Base-by-base conservation (phyloP, 2,329 filamentous ascomycete genomes). In the Colletotrichum sansevieriae region DNA sequence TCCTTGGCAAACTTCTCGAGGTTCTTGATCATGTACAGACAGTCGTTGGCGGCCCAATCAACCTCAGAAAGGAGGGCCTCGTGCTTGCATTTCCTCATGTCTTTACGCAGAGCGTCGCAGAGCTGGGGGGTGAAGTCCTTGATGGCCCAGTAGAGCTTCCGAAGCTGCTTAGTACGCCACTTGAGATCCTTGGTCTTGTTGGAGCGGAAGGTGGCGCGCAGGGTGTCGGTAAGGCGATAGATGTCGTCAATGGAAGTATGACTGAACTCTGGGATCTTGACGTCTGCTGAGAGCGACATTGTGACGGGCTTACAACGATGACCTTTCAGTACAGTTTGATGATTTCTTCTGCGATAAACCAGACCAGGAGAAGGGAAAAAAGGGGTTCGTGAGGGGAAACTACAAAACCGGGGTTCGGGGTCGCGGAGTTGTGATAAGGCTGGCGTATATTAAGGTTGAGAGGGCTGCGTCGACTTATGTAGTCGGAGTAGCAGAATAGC, bases 61-160 rank as follows among this genome's bases (percentile, higher is more conserved):
- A 94, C 85, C 84, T 99, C 96, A 25, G 87, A 85, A 41, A 96
- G 74, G 73, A 88, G 84, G 35, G 92, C 83, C 83, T 98, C 96
- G 77, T 90, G 93, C 39, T 83, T 79, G 65, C 90, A 87, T 84
- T 97, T 97, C 78, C 89, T 87, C 72, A 98, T 83, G 77, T 99
- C 96, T 74, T 87, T 85, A 77, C 88, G 85, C 77, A 94, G 88
- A 22, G 95, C 94, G 78, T 93, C 92, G 72, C 89, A 77, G 70
- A 98, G 85, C 73, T 91, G 87, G 52, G 89, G 83, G 65, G 90
- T 86, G 78, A 93, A 91, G 83, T 98, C 95, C 72, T 90, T 90
- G 73, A 98, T 79, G 8, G 88, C 94, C 96, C 96, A 98, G 84
- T 97, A 98, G 65, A 98, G 90, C 86, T 94, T 95, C 74, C 95